phyloP scores from a whole-genome alignment of 495 filamentous ascomycete species.

The Cercophora newfieldiana region DNA sequence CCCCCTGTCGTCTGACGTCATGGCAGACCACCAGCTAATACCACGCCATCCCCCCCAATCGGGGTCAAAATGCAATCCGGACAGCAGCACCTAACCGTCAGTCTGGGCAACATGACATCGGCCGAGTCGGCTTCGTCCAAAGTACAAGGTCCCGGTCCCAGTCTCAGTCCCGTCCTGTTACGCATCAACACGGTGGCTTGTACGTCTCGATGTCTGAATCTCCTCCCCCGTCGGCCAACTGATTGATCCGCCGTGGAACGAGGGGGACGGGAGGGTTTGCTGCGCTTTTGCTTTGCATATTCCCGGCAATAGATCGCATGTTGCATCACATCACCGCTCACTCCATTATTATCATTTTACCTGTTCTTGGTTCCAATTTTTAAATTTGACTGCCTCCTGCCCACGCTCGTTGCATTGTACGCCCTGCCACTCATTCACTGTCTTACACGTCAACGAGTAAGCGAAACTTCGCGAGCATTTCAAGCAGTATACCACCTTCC shows the following conservation, averaged over 20 bases:
- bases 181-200: neutral
- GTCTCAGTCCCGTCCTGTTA: neutral
- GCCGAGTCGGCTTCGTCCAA: conserved; percentile 1
- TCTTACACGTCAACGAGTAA: neutral
- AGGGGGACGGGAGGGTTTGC: neutral
- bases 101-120: conserved; percentile 3
- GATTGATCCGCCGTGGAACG: neutral
- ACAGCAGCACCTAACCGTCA: neutral
- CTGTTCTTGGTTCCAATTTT: neutral
- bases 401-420: conserved; percentile 1
- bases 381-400: neutral
- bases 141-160: neutral
- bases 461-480: neutral
- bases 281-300: neutral
- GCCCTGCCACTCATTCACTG: neutral
- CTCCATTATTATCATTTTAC: neutral
- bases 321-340: neutral
- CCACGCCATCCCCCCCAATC: neutral
- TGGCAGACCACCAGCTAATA: neutral
- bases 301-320: neutral
- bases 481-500: neutral
- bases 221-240: neutral
- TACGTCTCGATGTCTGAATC: neutral
- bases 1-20: neutral
- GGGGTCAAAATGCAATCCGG: neutral